These are phyloP conservation scores for Stylosanthes scabra DNA, from an alignment of 331 rosid species.

Conservation along the genomic window DNA sequence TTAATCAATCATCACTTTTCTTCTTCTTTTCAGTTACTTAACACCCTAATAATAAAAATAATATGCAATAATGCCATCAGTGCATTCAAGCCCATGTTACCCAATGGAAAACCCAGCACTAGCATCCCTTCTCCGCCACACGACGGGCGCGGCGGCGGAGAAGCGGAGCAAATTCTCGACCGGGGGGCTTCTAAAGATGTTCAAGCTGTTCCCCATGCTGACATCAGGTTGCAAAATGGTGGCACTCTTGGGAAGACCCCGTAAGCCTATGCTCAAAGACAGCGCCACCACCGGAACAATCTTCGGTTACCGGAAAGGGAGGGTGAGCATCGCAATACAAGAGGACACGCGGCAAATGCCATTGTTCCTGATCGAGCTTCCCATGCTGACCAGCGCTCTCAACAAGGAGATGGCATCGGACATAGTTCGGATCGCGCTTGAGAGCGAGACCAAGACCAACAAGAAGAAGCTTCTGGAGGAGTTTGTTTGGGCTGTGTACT, in stretches of 20 bases:
- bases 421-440: constrained; percentile 78
- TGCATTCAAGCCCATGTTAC: constrained; percentile 78
- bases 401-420: constrained; percentile 93
- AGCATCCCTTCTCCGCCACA: constrained; percentile 70
- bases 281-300: constrained; percentile 86
- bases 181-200: constrained; percentile 68
- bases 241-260: constrained; percentile 77
- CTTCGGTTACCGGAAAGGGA: constrained; percentile 85
- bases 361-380: constrained; percentile 77
- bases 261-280: constrained; percentile 84
- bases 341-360: constrained; percentile 96
- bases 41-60: constrained; percentile 6
- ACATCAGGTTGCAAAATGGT: constrained; percentile 97
- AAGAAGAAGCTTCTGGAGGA: constrained; percentile 88
- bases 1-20: too few species aligned
- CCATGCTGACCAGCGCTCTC: constrained; percentile 70
- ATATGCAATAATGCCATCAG: constrained; percentile 61
- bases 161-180: constrained; percentile 54
- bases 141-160: constrained; percentile 38
- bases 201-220: constrained; percentile 88
- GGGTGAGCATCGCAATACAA: constrained; percentile 86
- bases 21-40: too few species aligned
- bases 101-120: constrained; percentile 81
- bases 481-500: constrained; percentile 90
- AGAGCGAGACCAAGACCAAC: constrained; percentile 82